Evolutionary conservation across 306 rosid species (phyloP).

Genomic region (Bauhinia variegata): DNA sequence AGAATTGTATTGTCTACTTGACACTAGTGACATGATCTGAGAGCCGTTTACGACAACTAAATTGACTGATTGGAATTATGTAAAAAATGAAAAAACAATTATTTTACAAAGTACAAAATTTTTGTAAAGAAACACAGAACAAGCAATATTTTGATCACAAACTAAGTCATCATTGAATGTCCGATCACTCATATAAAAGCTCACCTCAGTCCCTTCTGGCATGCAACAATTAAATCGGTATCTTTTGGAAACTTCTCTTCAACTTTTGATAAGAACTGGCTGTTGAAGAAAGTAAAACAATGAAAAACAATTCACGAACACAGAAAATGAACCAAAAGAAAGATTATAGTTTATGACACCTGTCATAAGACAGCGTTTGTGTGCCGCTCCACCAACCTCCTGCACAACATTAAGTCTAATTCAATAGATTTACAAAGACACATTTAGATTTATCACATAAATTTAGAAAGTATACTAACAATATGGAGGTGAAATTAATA

Average conservation of each 20-base stretch:
- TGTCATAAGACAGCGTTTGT: constrained; percentile 74
- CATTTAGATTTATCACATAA: constrained; percentile 6
- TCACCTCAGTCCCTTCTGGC: constrained; percentile 93
- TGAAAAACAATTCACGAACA: constrained; percentile 27
- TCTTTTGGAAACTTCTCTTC: constrained; percentile 76
- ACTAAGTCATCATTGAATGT: constrained; percentile 30
- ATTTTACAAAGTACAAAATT: constrained; percentile 23
- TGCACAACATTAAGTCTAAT: constrained; percentile 39
- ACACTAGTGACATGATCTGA: constrained; percentile 20
- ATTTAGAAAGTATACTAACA: constrained; percentile 5
- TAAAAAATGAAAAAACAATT: constrained; percentile 2
- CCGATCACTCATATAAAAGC: constrained; percentile 31
- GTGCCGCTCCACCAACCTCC: constrained; percentile 99
- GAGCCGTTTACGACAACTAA: constrained; percentile 1
- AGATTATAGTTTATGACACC: constrained; percentile 42
- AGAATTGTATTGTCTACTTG: constrained; percentile 8
- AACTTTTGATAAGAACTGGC: constrained; percentile 78
- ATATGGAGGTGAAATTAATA: constrained; percentile 1
- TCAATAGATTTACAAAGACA: constrained; percentile 32
- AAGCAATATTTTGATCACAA: not conserved
- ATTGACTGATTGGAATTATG: constrained; percentile 7
- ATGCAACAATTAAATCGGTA: constrained; percentile 82
- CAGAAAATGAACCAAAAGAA: constrained; percentile 21
- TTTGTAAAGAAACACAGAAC: constrained; percentile 24
- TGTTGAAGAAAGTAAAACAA: constrained; percentile 42